Evolutionary conservation across 1,284 basidiomycete genomes (phyloP), one percentile per base, ranked within the genome.

Genomic region (Trametes versicolor): DNA sequence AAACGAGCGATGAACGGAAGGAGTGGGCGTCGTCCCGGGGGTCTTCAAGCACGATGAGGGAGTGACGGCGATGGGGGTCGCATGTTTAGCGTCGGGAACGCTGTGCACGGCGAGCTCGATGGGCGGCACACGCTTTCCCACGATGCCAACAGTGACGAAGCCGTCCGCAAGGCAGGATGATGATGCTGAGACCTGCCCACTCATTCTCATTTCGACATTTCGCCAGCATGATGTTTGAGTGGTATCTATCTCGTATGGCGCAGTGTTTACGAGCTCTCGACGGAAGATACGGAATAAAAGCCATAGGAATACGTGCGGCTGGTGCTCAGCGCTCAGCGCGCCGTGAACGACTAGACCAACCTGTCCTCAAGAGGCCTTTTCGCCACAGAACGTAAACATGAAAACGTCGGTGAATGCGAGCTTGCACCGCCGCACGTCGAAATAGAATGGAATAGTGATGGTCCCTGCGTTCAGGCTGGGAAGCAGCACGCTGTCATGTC

Each of bases 1-100:
- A 58, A 57, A 52, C 17, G 52, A 63, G 58, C 45, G 58, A 25
- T 29, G 39, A 15, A 27, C 47, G 32, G 45, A 56, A 61, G 17
- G 48, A 49, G 34, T 23, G 57, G 54, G 34, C 48, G 36, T 58
- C 58, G 59, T 65, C 55, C 52, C 47, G 45, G 43, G 52, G 32
- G 53, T 32, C n/a, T 10, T 62, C 55, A 62, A 57, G 61, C 61
- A 57, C 61, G 51, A 43, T 60, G 60, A 60, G 57, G 57, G 50
- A 57, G 60, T 58, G 60, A 52, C 43, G 36, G 52, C 34, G 52
- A 53, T 29, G 50, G 39, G 54, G 36, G 51, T 52, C 52, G 52
- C 65, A 66, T 66, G 53, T 60, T 61, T 63, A 54, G 41, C 50
- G 65, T 63, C 61, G 61, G 54, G 65, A 66, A 66, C 65, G 65